Conservation (phyloP, 495 filamentous ascomycete genomes). For the Neurospora sp. region DNA sequence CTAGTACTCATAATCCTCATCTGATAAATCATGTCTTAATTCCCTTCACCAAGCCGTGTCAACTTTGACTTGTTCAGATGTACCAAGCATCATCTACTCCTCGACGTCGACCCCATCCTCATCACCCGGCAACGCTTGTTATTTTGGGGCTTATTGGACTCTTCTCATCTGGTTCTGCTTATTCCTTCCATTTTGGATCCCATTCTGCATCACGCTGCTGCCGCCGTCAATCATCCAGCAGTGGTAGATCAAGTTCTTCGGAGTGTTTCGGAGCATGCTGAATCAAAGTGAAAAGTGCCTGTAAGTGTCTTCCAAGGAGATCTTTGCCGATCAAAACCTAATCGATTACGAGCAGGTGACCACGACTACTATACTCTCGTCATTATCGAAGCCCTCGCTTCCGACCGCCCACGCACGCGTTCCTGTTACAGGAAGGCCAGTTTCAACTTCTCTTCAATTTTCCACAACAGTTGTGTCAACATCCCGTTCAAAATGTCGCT, state of each 20-base stretch:
- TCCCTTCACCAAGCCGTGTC: neutral
- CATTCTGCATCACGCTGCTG: neutral
- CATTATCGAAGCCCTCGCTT: neutral
- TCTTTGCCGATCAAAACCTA: neutral
- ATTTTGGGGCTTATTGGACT: neutral
- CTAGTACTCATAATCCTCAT: neutral
- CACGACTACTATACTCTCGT: neutral
- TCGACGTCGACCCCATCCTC: neutral
- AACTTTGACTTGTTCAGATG: neutral
- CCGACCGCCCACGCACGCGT: neutral
- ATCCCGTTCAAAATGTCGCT: neutral
- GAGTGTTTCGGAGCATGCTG: neutral
- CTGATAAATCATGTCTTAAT: neutral
- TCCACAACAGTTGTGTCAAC: neutral
- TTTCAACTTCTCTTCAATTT: neutral
- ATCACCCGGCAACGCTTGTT: neutral
- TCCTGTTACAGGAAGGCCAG: neutral
- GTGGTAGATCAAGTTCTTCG: neutral
- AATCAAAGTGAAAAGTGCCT: neutral
- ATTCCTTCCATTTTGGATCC: neutral
- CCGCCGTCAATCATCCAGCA: neutral
- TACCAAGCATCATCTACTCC: neutral
- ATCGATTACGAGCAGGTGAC: neutral
- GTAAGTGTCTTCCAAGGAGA: neutral
- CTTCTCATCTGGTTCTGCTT: neutral